Conservation (phyloP, 1,284 basidiomycete genomes). For the Marasmius fiardii region DNA sequence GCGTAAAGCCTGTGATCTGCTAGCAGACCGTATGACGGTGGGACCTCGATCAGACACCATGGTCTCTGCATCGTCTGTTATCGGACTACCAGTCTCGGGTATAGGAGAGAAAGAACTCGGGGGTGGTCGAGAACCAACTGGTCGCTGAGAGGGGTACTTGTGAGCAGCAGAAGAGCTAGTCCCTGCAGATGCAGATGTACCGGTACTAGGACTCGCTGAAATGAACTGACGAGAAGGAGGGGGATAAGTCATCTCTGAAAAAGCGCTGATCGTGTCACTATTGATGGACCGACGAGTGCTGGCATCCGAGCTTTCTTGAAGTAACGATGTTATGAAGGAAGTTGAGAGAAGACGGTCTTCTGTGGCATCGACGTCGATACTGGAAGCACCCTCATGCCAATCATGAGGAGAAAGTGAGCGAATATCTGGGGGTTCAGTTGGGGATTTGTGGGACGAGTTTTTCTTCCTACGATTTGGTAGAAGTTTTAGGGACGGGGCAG, state of each 20-base stretch:
- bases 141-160: slow-evolving; percentile 10
- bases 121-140: slow-evolving; percentile 27
- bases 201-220: slow-evolving; percentile 11
- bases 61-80: slow-evolving; percentile 28
- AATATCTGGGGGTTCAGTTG: slow-evolving; percentile 16
- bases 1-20: slow-evolving; percentile 17
- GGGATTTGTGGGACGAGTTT: not conserved
- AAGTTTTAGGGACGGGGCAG: not conserved
- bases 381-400: slow-evolving; percentile 62
- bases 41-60: slow-evolving; percentile 25
- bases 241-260: slow-evolving; percentile 52
- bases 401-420: slow-evolving; percentile 37
- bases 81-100: slow-evolving; percentile 18
- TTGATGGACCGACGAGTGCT: slow-evolving; percentile 25
- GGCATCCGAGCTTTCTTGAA: slow-evolving; percentile 38
- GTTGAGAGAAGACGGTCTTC: slow-evolving; percentile 58
- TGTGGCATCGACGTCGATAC: slow-evolving; percentile 49
- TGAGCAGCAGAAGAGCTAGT: slow-evolving; percentile 8
- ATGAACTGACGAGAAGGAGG: slow-evolving; percentile 25
- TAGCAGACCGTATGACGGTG: slow-evolving; percentile 25
- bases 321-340: slow-evolving; percentile 57
- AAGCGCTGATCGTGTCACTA: slow-evolving; percentile 41
- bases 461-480: slow-evolving; percentile 9
- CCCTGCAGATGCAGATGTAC: slow-evolving; percentile 1
- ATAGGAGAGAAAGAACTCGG: slow-evolving; percentile 32